Evolutionary conservation across 306 rosid species (phyloP), one percentile per base, ranked within the genome.

Genomic region (Cicer yamashitae): DNA sequence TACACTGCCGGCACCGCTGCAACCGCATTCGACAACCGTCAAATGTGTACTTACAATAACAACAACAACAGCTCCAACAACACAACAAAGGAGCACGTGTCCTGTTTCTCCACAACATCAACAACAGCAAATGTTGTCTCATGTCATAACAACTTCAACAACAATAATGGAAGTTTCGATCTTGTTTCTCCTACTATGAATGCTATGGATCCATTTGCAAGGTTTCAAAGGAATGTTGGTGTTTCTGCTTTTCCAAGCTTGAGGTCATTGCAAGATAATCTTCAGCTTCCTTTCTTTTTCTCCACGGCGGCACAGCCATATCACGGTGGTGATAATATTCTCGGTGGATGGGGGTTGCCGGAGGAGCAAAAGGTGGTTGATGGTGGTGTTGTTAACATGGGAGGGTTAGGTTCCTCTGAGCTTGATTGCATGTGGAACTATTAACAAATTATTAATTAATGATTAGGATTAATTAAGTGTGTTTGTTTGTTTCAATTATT

Each of bases 21-120:
- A 60, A 2, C 20, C 76, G 65, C 74, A 20, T 37, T 71, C 59
- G 72, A 82, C 54, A 90, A 82, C 84, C 87, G 82, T 56, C 88
- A 90, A 13, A 77, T 82, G 84, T 81, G 91, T 71, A 83, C 91
- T 17, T 86, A 67, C 50, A 88, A 84, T 39, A 87, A 67, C 64
- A 85, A 71, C 62, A 87, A 68, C 62, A 86, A 67, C 53, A 84
- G 81, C 83, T 85, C 76, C 37, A 61, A 14, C 30, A 58, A 30
- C 34, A 30, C 34, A 30, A 30, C 34, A 85, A 96, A 74, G 74
- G 97, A 92, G 99, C 99, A 96, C 99, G 98, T 96, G 99, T 88
- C 99, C 98, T 96, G 99, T 92, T 96, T 96, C 99, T 96, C 99
- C 99, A 96, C 96, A 76, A 68, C 96, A 78, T 60, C 74, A 71